Conservation (phyloP, 2,329 filamentous ascomycete species). For the Alternaria solani region DNA sequence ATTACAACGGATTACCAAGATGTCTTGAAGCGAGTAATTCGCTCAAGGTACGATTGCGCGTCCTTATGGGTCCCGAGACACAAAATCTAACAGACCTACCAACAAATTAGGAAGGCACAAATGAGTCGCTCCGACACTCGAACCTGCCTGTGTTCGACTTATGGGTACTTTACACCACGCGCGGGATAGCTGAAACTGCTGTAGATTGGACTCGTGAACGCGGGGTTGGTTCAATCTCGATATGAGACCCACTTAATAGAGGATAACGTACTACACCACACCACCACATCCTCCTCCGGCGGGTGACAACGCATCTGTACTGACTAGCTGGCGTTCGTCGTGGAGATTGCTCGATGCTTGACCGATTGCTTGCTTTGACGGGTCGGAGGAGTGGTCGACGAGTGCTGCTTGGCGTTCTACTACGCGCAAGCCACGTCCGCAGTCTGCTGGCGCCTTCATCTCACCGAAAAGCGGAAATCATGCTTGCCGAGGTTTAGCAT, state of each 20-base stretch:
- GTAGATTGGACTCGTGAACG: constrained; percentile 25
- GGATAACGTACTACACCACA: constrained; percentile 15
- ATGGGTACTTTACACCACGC: constrained; percentile 12
- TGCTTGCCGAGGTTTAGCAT: constrained; percentile 18
- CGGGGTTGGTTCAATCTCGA: constrained; percentile 33
- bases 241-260: constrained; percentile 28
- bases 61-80: constrained; percentile 35
- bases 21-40: constrained; percentile 13
- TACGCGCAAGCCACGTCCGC: constrained; percentile 17
- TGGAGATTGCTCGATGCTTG: constrained; percentile 29
- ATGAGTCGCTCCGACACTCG: constrained; percentile 11
- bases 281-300: constrained; percentile 7
- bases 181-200: constrained; percentile 11
- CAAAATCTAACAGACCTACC: constrained; percentile 19
- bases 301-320: constrained; percentile 27
- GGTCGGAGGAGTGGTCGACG: constrained; percentile 20
- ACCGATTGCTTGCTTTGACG: constrained; percentile 21
- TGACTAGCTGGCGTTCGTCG: constrained; percentile 20
- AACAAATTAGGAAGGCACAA: constrained; percentile 32
- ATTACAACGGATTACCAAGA: constrained; percentile 13
- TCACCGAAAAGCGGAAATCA: constrained; percentile 20
- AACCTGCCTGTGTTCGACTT: constrained; percentile 9
- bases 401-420: constrained; percentile 24
- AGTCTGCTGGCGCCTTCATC: constrained; percentile 11
- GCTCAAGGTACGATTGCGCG: constrained; percentile 30